Evolutionary conservation across 2,329 filamentous ascomycete species (phyloP).

Genomic region (Immersiporthe knoxdaviesiana): DNA sequence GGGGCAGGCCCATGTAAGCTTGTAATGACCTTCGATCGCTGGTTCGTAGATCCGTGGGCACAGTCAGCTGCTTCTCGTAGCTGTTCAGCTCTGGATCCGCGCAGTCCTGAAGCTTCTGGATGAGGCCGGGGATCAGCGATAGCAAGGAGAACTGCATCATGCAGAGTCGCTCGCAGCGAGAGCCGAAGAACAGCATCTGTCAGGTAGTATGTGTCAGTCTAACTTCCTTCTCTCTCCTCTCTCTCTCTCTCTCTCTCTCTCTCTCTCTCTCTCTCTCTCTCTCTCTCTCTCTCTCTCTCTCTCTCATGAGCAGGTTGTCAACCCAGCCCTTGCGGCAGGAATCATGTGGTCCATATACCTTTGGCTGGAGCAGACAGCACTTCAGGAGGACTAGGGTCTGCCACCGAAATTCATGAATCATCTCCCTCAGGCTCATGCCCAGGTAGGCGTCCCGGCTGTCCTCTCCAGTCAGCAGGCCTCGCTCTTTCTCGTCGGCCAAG

Average conservation of each 20-base stretch:
- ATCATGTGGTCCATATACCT: conserved; percentile 57
- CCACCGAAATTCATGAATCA: conserved; percentile 92
- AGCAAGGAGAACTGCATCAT: conserved; percentile 98
- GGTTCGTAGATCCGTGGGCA: conserved; percentile 83
- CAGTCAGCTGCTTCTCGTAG: conserved; percentile 74
- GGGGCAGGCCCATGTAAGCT: conserved; percentile 89
- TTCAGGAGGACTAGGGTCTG: conserved; percentile 95
- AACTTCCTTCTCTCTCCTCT: too few relatives aligned
- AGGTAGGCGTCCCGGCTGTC: conserved; percentile 84
- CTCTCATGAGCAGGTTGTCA: too few relatives aligned
- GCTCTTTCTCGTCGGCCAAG: conserved; percentile 67
- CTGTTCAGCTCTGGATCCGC: conserved; percentile 90
- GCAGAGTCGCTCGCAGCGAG: conserved; percentile 92
- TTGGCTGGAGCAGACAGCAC: conserved; percentile 89
- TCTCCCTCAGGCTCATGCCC: conserved; percentile 83
- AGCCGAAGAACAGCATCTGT: conserved; percentile 97
- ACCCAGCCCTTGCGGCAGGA: background rate
- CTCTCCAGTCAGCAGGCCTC: conserved; percentile 63
- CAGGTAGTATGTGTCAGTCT: background rate
- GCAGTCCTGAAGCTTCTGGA: conserved; percentile 90
- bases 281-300: too few relatives aligned
- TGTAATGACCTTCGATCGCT: conserved; percentile 90
- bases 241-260: too few relatives aligned
- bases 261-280: too few relatives aligned
- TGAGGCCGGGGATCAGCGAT: conserved; percentile 89